These are phyloP conservation scores for Paralagenidium karlingii DNA, from an alignment of 352 stramenopile genomes.

Conservation along the genomic window DNA sequence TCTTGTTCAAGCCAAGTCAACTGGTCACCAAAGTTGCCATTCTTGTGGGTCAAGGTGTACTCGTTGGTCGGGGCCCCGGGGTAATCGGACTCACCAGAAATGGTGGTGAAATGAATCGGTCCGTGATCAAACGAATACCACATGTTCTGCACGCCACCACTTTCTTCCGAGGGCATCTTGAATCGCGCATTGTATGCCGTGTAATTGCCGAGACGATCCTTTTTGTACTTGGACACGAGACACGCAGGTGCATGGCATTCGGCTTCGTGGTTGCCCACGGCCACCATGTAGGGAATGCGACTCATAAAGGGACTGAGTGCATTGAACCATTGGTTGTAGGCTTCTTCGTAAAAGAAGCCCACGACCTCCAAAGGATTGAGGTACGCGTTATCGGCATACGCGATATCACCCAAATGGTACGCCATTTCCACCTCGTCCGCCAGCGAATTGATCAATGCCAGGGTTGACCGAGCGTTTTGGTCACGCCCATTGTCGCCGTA, in stretches of 20 bases:
- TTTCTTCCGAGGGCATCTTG: constrained; percentile 28
- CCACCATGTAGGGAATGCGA: constrained; percentile 48
- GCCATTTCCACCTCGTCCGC: constrained; percentile 13
- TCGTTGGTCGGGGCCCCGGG: constrained; percentile 16
- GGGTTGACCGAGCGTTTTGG: constrained; percentile 5
- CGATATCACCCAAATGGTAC: constrained; percentile 25
- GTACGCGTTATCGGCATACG: constrained; percentile 22
- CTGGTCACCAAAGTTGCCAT: constrained; percentile 36
- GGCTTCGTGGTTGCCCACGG: constrained; percentile 52
- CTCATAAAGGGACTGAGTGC: constrained; percentile 17
- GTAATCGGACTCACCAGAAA: constrained; percentile 60
- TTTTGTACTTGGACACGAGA: constrained; percentile 16
- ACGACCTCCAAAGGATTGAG: constrained; percentile 8
- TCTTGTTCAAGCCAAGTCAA: constrained; percentile 37
- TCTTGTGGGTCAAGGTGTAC: constrained; percentile 13
- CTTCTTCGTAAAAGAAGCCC: constrained; percentile 22
- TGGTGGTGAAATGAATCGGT: constrained; percentile 45
- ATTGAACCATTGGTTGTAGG: constrained; percentile 63
- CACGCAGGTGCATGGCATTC: constrained; percentile 26
- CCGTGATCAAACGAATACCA: constrained; percentile 36
- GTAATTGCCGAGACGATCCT: constrained; percentile 34
- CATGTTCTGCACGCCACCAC: constrained; percentile 26
- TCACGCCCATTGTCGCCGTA: constrained; percentile 13
- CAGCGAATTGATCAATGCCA: constrained; percentile 11
- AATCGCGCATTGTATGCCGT: constrained; percentile 34